Evolutionary conservation across 2,329 filamentous ascomycete genomes (phyloP), one percentile per base, ranked within the genome.

Genomic region (Penicillium hesseltinei): DNA sequence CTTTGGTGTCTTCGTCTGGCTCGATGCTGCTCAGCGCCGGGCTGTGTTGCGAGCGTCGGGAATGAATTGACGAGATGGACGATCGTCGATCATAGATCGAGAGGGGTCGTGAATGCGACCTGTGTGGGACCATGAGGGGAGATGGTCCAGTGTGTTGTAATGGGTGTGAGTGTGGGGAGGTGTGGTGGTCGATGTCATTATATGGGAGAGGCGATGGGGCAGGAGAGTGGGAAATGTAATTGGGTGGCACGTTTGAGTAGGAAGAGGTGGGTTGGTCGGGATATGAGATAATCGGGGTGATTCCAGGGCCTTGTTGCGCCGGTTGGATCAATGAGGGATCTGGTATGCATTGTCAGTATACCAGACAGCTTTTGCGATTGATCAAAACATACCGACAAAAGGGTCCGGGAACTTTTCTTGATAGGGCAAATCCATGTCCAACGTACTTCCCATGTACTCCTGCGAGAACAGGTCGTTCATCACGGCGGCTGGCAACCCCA

Each of bases 1-100:
- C 83, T 59, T 78, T 77, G 38, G 73, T 72, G 71, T 90, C 88
- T 69, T 89, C 87, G 27, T 80, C 78, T 58, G 79, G 74, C 69
- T 89, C 86, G 54, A 85, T 79, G 56, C 81, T 83, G 70, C 84
- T 88, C 65, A 82, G 81, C 64, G 80, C 77, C 58, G 77, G 82
- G 73, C 84, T 87, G 63, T 83, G 77, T 66, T 81, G 81, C 0
- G 86, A 85, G 51, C 76, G 84, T 51, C 81, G 83, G 1, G 90
- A 91, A 61, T 86, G 86, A 60, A 86, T 85, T 17, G 90, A 92
- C 23, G 84, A 83, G 60, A 89, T 81, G 48, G 90, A 93, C 53
- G 84, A 84, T 50, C 88, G 81, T 43, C 89, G 82, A 56, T 82
- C 80, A 42, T 77, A 75, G 55, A 71, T 72, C 3, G 73, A 70